Evolutionary conservation across 2,329 filamentous ascomycete species (phyloP).

Genomic region (Diaporthe vaccinii): DNA sequence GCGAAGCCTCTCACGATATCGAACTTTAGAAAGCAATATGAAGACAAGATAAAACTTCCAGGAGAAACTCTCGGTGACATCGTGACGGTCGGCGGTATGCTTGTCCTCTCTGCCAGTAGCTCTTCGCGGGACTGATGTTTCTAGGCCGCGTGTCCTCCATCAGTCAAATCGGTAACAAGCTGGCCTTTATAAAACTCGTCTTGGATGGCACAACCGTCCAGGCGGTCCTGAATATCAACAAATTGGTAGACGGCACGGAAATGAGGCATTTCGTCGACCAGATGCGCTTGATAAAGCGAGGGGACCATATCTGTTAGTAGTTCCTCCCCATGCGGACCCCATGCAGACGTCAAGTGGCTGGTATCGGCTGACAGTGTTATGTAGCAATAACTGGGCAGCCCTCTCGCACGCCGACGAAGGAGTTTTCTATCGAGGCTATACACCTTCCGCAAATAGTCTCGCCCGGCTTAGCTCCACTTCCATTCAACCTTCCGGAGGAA

Average conservation of each 20-base stretch:
- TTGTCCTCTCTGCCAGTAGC: constrained; percentile 44
- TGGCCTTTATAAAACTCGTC: constrained; percentile 86
- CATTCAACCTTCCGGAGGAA: constrained; percentile 79
- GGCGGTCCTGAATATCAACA: constrained; percentile 78
- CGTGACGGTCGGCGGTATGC: constrained; percentile 33
- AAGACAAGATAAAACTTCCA: constrained; percentile 48
- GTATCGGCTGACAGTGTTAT: constrained; percentile 35
- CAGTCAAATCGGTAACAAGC: constrained; percentile 79
- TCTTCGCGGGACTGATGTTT: constrained; percentile 39
- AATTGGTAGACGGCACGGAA: constrained; percentile 53
- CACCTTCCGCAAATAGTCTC: constrained; percentile 79
- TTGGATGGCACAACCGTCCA: constrained; percentile 82
- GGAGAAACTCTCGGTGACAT: constrained; percentile 20
- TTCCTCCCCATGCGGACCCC: constrained; percentile 44
- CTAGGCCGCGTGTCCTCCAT: constrained; percentile 81
- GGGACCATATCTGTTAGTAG: constrained; percentile 87
- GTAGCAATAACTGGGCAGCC: constrained; percentile 78
- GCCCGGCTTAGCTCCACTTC: constrained; percentile 84
- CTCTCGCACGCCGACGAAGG: constrained; percentile 77
- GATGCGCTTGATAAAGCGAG: constrained; percentile 77
- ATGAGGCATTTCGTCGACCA: constrained; percentile 68
- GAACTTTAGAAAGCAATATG: constrained; percentile 54
- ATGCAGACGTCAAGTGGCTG: constrained; percentile 40
- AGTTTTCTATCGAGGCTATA: constrained; percentile 79
- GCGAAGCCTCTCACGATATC: constrained; percentile 53